These are phyloP conservation scores for Serendipita sp. DNA, from an alignment of 768 basidiomycete species.

Conservation along the genomic window DNA sequence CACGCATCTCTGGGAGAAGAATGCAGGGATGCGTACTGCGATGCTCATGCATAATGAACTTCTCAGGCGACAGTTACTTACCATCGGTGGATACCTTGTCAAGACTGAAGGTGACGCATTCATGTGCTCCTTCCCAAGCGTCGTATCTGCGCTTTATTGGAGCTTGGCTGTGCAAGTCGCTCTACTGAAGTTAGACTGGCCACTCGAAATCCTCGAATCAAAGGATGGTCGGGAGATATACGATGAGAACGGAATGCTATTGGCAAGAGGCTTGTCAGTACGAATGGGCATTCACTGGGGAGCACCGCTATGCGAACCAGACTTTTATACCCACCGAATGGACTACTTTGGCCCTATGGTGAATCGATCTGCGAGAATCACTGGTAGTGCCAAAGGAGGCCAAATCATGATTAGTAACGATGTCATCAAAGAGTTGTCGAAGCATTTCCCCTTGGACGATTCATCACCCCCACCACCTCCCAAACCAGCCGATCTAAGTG, in stretches of 20 bases:
- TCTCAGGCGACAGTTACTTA: slow-evolving; percentile 66
- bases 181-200: slow-evolving; percentile 74
- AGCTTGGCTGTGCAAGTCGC: slow-evolving; percentile 71
- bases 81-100: slow-evolving; percentile 94
- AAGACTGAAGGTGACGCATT: slow-evolving; percentile 99
- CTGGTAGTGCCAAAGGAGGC: slow-evolving; percentile 69
- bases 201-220: slow-evolving; percentile 79
- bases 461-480: neutral
- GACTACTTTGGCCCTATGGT: slow-evolving; percentile 97
- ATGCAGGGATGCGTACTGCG: slow-evolving; percentile 86
- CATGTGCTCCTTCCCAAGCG: slow-evolving; percentile 92
- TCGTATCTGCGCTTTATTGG: slow-evolving; percentile 79
- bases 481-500: neutral
- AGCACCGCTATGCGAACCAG: slow-evolving; percentile 71
- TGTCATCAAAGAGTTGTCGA: slow-evolving; percentile 66
- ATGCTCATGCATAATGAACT: slow-evolving; percentile 81
- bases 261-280: slow-evolving; percentile 80
- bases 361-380: slow-evolving; percentile 80
- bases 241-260: slow-evolving; percentile 46
- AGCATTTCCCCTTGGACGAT: slow-evolving; percentile 23
- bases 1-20: slow-evolving; percentile 90
- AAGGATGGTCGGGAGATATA: slow-evolving; percentile 73
- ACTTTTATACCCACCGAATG: slow-evolving; percentile 87
- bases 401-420: slow-evolving; percentile 88
- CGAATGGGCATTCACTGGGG: slow-evolving; percentile 98